Base-by-base conservation (phyloP, 805 yeast species). In the Naumovozyma dairenensis region DNA sequence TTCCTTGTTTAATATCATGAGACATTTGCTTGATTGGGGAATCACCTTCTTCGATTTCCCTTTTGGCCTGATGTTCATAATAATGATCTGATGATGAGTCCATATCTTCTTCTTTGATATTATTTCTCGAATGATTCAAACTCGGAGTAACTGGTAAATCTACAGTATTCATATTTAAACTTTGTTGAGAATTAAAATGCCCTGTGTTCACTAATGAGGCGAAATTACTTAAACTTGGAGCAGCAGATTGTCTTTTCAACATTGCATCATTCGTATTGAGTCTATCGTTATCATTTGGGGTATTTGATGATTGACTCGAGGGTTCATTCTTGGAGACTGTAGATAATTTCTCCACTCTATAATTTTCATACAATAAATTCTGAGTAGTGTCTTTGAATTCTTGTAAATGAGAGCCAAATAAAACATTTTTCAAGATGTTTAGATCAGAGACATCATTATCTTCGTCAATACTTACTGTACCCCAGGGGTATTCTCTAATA, bases 381-480 rank as follows among this genome's bases (percentile, higher is more conserved):
- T 80, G 85, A 19, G 93, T 83, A 38, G 80, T 65, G 49, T 82
- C 93, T 59, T 81, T 80, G 50, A 81, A 72, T 49, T 81, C 92
- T 53, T 77, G 80, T 44, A 82, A 63, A 53, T 84, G 94, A n/a
- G 87, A 72, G 5, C 93, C 93, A 50, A 83, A 72, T 26, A 83
- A 55, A 3, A 81, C 89, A 31, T 78, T 70, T 42, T 79, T 75
- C 48, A 83, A 62, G 13, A 71, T 55, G 5, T 67, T 53, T 49
- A 76, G 67, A 47, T 77, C 81, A 25, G 76, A 69, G 38, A 63
- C 60, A 18, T 60, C 57, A 17, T 71, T 66, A 43, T 70, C 67
- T 44, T 67, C 65, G 38, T 73, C 66, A 30, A 73, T 64, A 21
- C 63, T 42, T 7, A 42, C 20, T 5, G 39, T 39, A 31, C 89